Conservation (phyloP, 2,329 filamentous ascomycete genomes). For the Trichoderma gracile region DNA sequence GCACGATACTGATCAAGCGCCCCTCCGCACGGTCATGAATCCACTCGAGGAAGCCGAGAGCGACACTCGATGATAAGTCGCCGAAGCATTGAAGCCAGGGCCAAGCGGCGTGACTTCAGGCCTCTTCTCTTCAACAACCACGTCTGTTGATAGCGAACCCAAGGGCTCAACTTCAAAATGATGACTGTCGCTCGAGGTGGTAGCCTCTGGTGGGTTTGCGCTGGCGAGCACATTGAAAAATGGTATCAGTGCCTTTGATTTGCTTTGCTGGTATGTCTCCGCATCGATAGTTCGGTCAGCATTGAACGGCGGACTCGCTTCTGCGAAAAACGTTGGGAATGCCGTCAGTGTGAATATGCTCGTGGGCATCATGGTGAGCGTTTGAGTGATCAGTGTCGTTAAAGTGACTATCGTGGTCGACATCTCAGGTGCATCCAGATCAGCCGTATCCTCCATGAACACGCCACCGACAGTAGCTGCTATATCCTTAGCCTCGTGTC, state of each 20-base stretch:
- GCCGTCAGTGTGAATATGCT: constrained; percentile 1
- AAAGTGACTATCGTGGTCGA: constrained; percentile 10
- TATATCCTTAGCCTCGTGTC: background rate
- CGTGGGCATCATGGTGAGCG: constrained; percentile 4
- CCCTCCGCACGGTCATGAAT: constrained; percentile 33
- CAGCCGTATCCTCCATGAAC: background rate
- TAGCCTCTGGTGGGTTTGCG: background rate
- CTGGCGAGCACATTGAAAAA: background rate
- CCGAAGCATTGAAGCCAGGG: background rate
- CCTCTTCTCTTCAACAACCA: background rate
- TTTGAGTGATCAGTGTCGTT: constrained; percentile 3
- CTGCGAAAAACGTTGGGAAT: background rate
- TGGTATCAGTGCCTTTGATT: constrained; percentile 11
- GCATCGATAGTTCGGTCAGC: background rate
- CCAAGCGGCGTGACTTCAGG: background rate
- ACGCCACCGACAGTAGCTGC: background rate
- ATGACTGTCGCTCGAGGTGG: background rate
- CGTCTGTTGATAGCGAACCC: background rate
- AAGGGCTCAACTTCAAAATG: background rate
- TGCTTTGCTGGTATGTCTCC: background rate
- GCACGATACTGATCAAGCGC: background rate
- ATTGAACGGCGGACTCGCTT: background rate
- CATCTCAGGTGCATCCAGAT: background rate
- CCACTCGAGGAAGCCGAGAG: constrained; percentile 23
- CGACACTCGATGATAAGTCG: background rate